Evolutionary conservation across 1,284 basidiomycete species (phyloP), one percentile per base, ranked within the genome.

Genomic region (Thecaphora thlaspeos): DNA sequence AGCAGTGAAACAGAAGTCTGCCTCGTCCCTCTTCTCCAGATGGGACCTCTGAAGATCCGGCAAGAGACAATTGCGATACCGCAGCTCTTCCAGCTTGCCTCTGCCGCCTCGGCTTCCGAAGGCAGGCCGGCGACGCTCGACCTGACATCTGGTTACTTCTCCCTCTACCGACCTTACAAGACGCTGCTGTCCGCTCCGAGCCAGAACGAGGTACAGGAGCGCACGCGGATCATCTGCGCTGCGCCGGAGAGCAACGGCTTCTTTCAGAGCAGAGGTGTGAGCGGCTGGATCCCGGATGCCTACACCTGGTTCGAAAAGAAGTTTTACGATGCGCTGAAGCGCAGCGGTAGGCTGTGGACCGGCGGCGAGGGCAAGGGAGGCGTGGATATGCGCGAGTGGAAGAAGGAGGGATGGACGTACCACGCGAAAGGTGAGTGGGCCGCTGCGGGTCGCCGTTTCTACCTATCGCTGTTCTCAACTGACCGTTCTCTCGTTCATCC

Each of bases 321-420:
- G 34, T 96, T 96, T 76, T 90, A 91, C 86, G 79, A 76, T 73
- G 43, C 82, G 83, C 21, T 83, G 82, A 36, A 51, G 34, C 54
- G 58, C 4, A 43, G 23, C 8, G 51, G 57, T 79, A 84, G 55
- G 76, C 79, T 83, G 63, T 78, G 49, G 64, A 68, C 34, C 56
- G 59, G 47, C 43, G 48, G 30, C 10, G 47, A 41, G 9, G 55
- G 64, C 46, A 50, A 45, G 49, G 51, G 72, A 24, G 14, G 75
- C 0, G 83, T 97, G 19, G 82, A 86, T 55, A 81, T 98, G 53
- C 83, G 82, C 55, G 92, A 97, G 78, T 97, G 94, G 94, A 84
- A 86, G 71, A 85, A 84, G 61, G 80, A 83, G n/a, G 90, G 88
- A 0, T 99, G 95, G 95, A 98, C 94, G 0, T 99, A 98, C 80